Evolutionary conservation across 2,329 filamentous ascomycete species (phyloP).

Genomic region (Zymoseptoria pseudotritici): DNA sequence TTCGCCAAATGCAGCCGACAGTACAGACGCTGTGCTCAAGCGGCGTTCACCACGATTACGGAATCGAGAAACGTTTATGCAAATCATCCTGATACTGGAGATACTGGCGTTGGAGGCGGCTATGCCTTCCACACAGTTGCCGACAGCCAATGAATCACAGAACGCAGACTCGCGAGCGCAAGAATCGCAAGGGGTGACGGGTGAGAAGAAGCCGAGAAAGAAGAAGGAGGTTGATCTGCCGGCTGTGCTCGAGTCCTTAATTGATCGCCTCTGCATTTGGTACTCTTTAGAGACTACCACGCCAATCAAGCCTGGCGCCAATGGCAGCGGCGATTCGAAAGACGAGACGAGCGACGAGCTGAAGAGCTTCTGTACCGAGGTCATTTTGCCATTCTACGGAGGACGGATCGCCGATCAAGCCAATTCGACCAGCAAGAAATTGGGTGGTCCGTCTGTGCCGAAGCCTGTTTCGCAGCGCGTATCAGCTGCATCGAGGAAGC

Average conservation of each 20-base stretch:
- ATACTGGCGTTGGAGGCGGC: conserved; percentile 60
- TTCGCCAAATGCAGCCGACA: conserved; percentile 35
- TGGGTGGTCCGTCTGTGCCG: conserved; percentile 62
- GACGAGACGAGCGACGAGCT: conserved; percentile 50
- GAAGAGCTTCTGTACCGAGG: conserved; percentile 70
- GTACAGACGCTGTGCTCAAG: conserved; percentile 44
- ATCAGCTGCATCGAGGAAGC: conserved; percentile 32
- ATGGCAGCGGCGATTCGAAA: conserved; percentile 17
- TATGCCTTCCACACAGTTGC: conserved; percentile 13
- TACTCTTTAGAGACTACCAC: conserved; percentile 62
- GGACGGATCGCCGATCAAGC: conserved; percentile 67
- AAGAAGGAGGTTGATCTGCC: conserved; percentile 61
- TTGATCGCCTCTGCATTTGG: conserved; percentile 77
- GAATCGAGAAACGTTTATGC: conserved; percentile 69
- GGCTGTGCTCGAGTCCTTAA: conserved; percentile 61
- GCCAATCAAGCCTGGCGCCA: conserved; percentile 35
- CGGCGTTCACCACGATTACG: conserved; percentile 59
- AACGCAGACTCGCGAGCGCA: conserved; percentile 10
- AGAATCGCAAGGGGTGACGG: background rate
- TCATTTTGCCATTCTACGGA: conserved; percentile 74
- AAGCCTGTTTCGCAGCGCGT: conserved; percentile 49
- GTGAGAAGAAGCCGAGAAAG: conserved; percentile 33
- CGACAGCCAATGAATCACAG: conserved; percentile 27
- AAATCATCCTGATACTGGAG: conserved; percentile 73
- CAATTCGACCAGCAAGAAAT: conserved; percentile 63